phyloP scores from a whole-genome alignment of 257 asterid species.

The Paraleonurus japonicus region DNA sequence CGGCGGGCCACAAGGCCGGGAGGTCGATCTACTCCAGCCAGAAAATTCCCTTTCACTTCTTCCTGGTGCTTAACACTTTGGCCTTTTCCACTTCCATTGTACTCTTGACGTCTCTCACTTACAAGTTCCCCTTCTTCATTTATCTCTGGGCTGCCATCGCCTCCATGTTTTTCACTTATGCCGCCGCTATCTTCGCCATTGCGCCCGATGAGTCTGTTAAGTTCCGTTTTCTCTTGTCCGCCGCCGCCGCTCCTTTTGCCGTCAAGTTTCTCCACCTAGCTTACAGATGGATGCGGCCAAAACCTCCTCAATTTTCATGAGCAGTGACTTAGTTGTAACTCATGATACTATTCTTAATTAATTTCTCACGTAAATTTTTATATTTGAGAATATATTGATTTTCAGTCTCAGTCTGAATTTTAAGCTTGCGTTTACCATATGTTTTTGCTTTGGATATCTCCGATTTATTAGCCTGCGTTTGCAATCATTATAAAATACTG shows the following conservation, averaged over 20 bases:
- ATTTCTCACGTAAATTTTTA: no score
- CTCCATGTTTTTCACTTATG: slow-evolving; percentile 17
- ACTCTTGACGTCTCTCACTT: slow-evolving; percentile 28
- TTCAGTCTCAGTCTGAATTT: no score
- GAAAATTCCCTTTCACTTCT: neutral
- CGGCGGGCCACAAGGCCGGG: slow-evolving; percentile 13
- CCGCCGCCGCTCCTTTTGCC: neutral
- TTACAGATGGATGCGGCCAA: no score
- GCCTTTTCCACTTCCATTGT: slow-evolving; percentile 33
- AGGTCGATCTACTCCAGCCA: slow-evolving; percentile 15
- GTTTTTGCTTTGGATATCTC: no score
- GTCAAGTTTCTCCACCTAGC: neutral
- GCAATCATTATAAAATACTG: no score
- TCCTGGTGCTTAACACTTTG: slow-evolving; percentile 23
- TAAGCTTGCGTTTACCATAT: no score
- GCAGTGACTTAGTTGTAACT: no score
- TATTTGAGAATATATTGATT: no score
- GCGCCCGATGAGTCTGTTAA: neutral
- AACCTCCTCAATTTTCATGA: no score
- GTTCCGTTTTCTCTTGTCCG: neutral
- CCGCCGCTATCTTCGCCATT: neutral
- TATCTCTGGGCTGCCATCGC: slow-evolving; percentile 35
- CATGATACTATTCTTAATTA: no score
- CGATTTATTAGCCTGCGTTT: no score
- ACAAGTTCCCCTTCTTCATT: slow-evolving; percentile 31